Evolutionary conservation across 73 alveolate species (phyloP).

Genomic region (Tetrahymena elliotti): DNA sequence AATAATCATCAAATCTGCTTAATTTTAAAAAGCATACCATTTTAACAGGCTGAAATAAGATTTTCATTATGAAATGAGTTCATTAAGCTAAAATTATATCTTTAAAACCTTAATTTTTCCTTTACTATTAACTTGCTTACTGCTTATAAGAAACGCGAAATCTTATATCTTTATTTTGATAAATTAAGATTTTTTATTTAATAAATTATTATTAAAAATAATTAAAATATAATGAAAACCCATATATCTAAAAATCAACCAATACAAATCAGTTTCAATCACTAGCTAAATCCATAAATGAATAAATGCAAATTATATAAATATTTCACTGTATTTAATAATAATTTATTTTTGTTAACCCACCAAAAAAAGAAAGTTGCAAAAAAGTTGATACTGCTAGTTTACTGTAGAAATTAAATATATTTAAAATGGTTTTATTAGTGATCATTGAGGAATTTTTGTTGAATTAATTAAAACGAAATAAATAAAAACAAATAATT

Average conservation of each 20-base stretch:
- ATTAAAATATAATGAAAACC: background rate
- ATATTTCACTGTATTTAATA: background rate
- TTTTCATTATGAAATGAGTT: background rate
- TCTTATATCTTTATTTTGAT: background rate
- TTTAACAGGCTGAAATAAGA: background rate
- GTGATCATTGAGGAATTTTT: no score
- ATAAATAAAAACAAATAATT: no score
- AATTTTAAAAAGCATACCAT: background rate
- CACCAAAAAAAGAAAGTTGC: no score
- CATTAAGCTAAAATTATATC: background rate
- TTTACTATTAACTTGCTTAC: background rate
- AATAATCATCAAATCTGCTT: background rate
- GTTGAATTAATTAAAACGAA: no score
- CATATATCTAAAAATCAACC: background rate
- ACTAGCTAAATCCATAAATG: no score
- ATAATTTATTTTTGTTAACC: no score
- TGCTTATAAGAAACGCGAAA: background rate
- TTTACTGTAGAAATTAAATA: no score
- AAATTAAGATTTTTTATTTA: background rate
- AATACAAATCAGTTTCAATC: background rate
- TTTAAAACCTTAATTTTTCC: background rate
- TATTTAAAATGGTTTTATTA: no score
- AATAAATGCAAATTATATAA: no score
- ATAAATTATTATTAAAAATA: no score
- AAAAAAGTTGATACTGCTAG: no score